Base-by-base conservation (phyloP, 2,329 filamentous ascomycete species). In the Chlorencoelia australis region DNA sequence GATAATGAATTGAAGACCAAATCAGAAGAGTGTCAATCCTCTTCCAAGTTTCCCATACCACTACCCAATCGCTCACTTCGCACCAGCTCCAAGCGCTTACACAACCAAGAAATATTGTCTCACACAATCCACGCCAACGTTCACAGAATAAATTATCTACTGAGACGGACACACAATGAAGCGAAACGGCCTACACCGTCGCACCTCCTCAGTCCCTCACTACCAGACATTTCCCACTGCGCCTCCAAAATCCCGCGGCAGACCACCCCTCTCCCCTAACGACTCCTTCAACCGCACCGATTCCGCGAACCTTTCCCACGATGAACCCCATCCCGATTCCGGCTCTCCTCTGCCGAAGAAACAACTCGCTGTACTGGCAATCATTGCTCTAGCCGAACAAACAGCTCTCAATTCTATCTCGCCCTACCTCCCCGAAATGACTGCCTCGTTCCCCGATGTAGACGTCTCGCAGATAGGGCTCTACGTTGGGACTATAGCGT, bases 361-460 rank as follows among this genome's bases (percentile, higher is more conserved):
- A 48, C 91, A 96, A 64, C 79, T 98, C 42, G 71, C 78, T 4
- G 73, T 96, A 9, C 67, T 98, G 21, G 89, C 89, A 1, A 65
- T 95, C 46, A 83, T 98, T 42, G 88, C 88, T 5, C 69, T 98
- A 15, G 82, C 84, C 36, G 91, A 98, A 58, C 91, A 98, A 66
- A 96, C 89, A 0, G 91, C 91, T 0, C 72, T 98, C 55, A 98
- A 98, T 60, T 94, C 87, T 15, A 95, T 98, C 53, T 83, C 82
- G 8, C 91, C 91, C 1, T 98, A 98, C 59, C 73, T 98, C 2
- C 91, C 91, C 0, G 75, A 87, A 50, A 96, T 98, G 89, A 79
- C 88, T 2, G 74, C 76, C 15, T 78, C 76, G 1, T 96, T 96
- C 56, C 82, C 85, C 1, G 84, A 84, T 43, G 79, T 95, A 14